Evolutionary conservation across 441 rosid species (phyloP).

Genomic region (Adansonia rubrostipa): DNA sequence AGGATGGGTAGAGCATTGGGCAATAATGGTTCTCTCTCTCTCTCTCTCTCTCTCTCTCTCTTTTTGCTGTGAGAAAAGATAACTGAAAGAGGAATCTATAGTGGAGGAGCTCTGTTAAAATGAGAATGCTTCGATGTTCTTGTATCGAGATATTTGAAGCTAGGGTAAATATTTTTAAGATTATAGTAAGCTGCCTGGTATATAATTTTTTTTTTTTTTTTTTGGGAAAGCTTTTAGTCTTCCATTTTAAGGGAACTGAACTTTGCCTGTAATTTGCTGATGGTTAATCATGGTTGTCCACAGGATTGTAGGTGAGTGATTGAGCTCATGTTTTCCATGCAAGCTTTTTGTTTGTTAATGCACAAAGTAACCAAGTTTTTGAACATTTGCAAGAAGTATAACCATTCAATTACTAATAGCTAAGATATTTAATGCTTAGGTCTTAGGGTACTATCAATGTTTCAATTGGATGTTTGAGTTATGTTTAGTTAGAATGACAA

Average conservation of each 20-base stretch:
- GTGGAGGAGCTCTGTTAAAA: background rate
- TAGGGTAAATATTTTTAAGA: background rate
- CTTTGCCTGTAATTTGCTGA: background rate
- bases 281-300: background rate
- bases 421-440: background rate
- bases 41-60: no score
- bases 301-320: background rate
- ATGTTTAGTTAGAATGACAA: slow-evolving; percentile 2
- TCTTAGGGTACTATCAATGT: background rate
- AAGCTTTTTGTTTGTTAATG: slow-evolving; percentile 1
- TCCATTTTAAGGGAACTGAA: background rate
- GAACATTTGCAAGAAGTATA: background rate
- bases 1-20: background rate
- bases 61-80: background rate
- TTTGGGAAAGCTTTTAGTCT: background rate
- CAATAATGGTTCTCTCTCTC: background rate
- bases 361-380: background rate
- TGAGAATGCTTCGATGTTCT: background rate
- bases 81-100: background rate
- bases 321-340: background rate
- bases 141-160: background rate
- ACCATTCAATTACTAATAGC: background rate
- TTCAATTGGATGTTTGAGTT: background rate
- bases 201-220: background rate
- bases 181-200: background rate